These are phyloP conservation scores for Leccinellum albellum DNA, from an alignment of 768 basidiomycete genomes.

Conservation along the genomic window DNA sequence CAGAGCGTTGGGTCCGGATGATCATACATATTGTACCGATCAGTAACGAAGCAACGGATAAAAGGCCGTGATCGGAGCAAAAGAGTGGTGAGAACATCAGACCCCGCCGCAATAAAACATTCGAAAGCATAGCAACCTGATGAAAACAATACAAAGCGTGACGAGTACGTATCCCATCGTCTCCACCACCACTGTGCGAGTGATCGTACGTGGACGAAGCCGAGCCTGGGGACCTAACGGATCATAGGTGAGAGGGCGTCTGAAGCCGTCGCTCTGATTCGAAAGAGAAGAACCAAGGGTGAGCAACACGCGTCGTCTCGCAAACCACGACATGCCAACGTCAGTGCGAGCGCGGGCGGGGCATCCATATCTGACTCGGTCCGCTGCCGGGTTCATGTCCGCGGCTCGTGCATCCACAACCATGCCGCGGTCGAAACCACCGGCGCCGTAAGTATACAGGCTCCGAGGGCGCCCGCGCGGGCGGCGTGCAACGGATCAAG, in stretches of 20 bases:
- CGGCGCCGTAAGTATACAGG: conserved; percentile 5
- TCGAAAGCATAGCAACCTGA: conserved; percentile 20
- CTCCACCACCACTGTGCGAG: conserved; percentile 11
- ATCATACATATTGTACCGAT: background rate
- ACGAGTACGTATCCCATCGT: conserved; percentile 9
- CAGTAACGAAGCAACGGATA: background rate
- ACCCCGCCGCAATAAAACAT: background rate
- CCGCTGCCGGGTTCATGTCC: background rate
- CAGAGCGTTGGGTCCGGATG: background rate
- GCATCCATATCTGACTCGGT: background rate
- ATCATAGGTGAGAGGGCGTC: background rate
- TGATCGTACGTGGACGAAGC: background rate
- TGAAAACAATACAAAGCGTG: conserved; percentile 13
- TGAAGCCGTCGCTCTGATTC: background rate
- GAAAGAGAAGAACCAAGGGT: background rate
- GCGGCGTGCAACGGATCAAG: conserved; percentile 15
- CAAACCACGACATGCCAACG: conserved; percentile 3
- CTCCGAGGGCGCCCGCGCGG: conserved; percentile 12
- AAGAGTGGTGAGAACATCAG: background rate
- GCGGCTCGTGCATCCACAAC: conserved; percentile 2
- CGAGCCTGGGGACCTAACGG: background rate
- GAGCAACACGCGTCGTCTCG: background rate
- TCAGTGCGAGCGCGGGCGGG: background rate
- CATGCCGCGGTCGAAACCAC: conserved; percentile 4
- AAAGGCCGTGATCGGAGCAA: background rate